phyloP scores from a whole-genome alignment of 2,329 filamentous ascomycete species.

The Camillea tinctor region DNA sequence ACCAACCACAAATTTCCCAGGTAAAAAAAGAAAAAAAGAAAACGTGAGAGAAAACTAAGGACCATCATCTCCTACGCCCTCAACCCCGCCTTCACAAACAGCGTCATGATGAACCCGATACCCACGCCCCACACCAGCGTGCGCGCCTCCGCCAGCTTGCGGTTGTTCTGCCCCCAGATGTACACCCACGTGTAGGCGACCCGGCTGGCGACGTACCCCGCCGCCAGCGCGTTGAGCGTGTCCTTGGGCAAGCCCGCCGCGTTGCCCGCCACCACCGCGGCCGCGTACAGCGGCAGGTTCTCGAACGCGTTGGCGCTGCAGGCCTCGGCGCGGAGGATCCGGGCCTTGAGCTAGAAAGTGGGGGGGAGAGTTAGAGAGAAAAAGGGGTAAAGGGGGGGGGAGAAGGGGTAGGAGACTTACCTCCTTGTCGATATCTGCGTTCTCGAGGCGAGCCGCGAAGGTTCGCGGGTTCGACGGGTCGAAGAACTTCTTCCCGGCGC shows the following conservation, averaged over 20 bases:
- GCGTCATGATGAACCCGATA: slow-evolving; percentile 13
- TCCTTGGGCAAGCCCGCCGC: slow-evolving; percentile 17
- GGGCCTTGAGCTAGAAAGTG: slow-evolving; percentile 2
- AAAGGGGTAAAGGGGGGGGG: neutral
- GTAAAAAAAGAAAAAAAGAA: too few relatives aligned
- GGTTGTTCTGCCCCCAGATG: slow-evolving; percentile 28
- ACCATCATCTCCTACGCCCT: neutral
- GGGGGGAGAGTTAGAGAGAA: neutral
- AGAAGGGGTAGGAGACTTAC: slow-evolving; percentile 15
- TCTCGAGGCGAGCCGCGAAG: slow-evolving; percentile 22
- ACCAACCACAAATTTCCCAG: too few relatives aligned
- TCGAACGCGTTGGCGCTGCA: slow-evolving; percentile 30
- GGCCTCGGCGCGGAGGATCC: slow-evolving; percentile 28
- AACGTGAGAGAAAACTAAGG: too few relatives aligned
- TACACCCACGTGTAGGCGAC: slow-evolving; percentile 29
- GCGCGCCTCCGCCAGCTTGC: slow-evolving; percentile 17
- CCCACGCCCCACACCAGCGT: slow-evolving; percentile 25
- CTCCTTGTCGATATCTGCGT: slow-evolving; percentile 28
- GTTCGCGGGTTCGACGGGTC: slow-evolving; percentile 27
- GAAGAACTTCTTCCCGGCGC: slow-evolving; percentile 28
- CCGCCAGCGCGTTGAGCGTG: slow-evolving; percentile 22
- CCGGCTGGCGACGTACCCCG: slow-evolving; percentile 26
- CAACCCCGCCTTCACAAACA: slow-evolving; percentile 28
- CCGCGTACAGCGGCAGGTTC: slow-evolving; percentile 30
- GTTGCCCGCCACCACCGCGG: slow-evolving; percentile 30